Conservation (phyloP, 2,329 filamentous ascomycete genomes). For the Trichoderma semiorbis region DNA sequence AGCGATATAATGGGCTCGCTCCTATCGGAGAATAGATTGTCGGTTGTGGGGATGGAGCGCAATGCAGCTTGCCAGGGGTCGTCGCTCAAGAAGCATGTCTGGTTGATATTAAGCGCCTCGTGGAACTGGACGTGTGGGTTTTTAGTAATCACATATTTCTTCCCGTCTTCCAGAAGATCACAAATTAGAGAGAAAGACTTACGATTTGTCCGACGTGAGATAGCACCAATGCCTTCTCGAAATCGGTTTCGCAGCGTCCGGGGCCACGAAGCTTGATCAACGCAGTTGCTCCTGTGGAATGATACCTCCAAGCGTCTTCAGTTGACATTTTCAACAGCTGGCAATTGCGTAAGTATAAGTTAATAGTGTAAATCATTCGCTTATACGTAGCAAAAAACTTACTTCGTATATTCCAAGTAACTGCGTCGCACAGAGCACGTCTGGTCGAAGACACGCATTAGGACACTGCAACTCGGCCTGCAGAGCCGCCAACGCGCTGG, state of each 20-base stretch:
- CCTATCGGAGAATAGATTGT: constrained; percentile 6
- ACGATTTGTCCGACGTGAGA: constrained; percentile 15
- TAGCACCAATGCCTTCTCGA: constrained; percentile 8
- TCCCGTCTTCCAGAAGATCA: not conserved
- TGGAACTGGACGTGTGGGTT: not conserved
- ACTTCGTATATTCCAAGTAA: constrained; percentile 13
- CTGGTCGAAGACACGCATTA: not conserved
- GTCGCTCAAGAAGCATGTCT: not conserved
- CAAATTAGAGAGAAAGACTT: not conserved
- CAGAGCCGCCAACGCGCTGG: not conserved
- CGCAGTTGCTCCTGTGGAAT: not conserved
- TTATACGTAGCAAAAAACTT: not conserved
- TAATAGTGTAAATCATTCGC: not conserved
- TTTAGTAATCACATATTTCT: not conserved
- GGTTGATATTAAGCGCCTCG: not conserved
- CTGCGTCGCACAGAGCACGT: constrained; percentile 11
- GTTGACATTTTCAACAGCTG: constrained; percentile 12
- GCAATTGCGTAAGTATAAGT: not conserved
- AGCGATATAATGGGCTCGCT: constrained; percentile 1
- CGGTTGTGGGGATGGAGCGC: constrained; percentile 6
- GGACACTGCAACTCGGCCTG: constrained; percentile 3
- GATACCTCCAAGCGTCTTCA: constrained; percentile 5
- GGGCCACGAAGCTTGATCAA: constrained; percentile 13
- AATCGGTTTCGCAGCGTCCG: constrained; percentile 3
- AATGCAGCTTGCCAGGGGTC: not conserved